Base-by-base conservation (phyloP, 148 eudicot genomes). In the Chenopodium berlandieri region DNA sequence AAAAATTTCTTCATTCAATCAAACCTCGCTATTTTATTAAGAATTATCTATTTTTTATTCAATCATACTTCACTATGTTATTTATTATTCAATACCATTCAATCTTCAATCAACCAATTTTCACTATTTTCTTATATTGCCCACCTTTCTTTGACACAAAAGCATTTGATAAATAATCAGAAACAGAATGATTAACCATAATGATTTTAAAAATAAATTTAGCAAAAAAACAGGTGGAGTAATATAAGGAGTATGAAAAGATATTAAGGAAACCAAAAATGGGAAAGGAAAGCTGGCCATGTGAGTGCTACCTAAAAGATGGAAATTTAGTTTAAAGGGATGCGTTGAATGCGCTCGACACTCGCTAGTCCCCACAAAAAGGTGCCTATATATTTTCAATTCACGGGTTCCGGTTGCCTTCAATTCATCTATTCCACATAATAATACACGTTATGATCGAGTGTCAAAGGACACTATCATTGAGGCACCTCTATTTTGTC, bases 251-350 rank as follows among this genome's bases (percentile, higher is more conserved):
- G 46, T 5, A 14, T n/a, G 20, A 71, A 40, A 32, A 37, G 23
- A 44, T 68, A 68, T 4, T 31, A 32, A 17, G 11, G 23, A 4
- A 34, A 17, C 23, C 44, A 7, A 10, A 68, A 16, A 34, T 10
- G 44, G 46, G 3, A 7, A 70, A 78, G 67, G 3, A 79, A 79
- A 48, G 37, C 31, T 32, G 23, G 37, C 48, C 85, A 83, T 83
- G 85, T 83, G 85, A 66, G 73, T 73, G 78, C 66, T 78, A 73
- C 85, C 82, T 40, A 83, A 82, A 77, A 78, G 85, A 78, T 71
- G 85, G 85, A 78, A 83, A 78, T 64, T 54, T 83, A 63, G 65
- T 63, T 63, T 50, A 63, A 83, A 73, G 60, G 63, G n/a, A 73
- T 14, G 82, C 85, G 85, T 22, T 52, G 82, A 83, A 83, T 83